Conservation (phyloP, 345 rosid genomes). For the Euphorbia pulcherrima region DNA sequence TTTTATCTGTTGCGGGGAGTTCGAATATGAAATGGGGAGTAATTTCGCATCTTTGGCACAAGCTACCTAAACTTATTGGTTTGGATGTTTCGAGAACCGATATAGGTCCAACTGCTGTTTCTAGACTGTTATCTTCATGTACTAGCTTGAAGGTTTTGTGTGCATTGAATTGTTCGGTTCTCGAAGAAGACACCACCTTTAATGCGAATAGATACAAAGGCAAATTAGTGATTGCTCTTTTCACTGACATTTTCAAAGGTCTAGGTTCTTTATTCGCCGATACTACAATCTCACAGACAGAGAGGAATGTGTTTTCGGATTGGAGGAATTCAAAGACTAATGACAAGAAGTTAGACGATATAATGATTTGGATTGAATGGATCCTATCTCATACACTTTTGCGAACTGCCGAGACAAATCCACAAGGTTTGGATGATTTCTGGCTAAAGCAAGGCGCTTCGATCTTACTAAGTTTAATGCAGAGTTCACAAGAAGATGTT, state of each 20-base stretch:
- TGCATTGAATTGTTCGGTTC: conserved; percentile 32
- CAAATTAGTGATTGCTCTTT: conserved; percentile 22
- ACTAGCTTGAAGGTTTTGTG: conserved; percentile 29
- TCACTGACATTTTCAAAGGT: conserved; percentile 25
- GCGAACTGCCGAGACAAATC: conserved; percentile 34
- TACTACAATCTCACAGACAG: conserved; percentile 33
- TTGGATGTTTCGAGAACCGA: conserved; percentile 41
- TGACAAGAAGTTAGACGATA: conserved; percentile 14
- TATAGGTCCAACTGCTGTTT: conserved; percentile 20
- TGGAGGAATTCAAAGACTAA: conserved; percentile 28
- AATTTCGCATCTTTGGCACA: conserved; percentile 30
- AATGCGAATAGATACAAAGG: conserved; percentile 42
- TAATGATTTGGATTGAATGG: conserved; percentile 36
- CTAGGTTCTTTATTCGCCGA: conserved; percentile 30
- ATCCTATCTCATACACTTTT: conserved; percentile 37
- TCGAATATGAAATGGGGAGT: conserved; percentile 36
- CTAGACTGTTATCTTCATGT: conserved; percentile 26
- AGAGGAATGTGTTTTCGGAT: conserved; percentile 10
- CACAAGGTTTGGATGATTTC: conserved; percentile 29
- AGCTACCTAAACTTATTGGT: conserved; percentile 26
- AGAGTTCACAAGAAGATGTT: conserved; percentile 33
- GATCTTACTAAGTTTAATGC: conserved; percentile 30
- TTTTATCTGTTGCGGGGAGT: conserved; percentile 35
- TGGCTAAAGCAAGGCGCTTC: conserved; percentile 39
- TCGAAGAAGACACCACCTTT: conserved; percentile 42